Conservation (phyloP, 371 early-diverging fungal genomes). For the Apophysomyces variabilis region DNA sequence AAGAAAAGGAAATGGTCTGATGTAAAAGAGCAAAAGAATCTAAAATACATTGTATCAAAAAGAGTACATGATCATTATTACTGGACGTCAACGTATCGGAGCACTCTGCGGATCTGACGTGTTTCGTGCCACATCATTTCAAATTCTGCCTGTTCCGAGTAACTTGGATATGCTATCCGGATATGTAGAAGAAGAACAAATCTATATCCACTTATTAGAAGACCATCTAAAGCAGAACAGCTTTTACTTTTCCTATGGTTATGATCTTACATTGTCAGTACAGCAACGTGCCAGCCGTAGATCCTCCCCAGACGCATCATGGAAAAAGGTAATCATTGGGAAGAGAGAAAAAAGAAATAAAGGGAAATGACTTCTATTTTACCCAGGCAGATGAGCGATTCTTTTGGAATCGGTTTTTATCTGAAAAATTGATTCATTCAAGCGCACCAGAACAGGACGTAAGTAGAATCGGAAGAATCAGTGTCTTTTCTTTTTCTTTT, state of each 20-base stretch:
- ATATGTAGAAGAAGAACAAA: constrained; percentile 68
- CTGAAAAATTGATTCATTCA: constrained; percentile 60
- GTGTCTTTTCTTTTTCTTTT: not conserved
- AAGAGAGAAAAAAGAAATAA: not conserved
- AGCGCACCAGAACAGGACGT: constrained; percentile 39
- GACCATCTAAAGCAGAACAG: constrained; percentile 62
- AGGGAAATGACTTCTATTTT: not conserved
- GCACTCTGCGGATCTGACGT: constrained; percentile 65
- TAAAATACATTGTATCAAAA: constrained; percentile 50
- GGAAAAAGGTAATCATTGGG: constrained; percentile 37
- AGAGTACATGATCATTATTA: constrained; percentile 75
- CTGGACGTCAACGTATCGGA: constrained; percentile 73
- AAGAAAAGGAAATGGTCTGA: constrained; percentile 51
- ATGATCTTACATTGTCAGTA: constrained; percentile 79
- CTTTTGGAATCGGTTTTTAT: constrained; percentile 86
- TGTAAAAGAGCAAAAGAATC: constrained; percentile 30
- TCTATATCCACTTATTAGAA: constrained; percentile 72
- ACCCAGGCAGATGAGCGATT: constrained; percentile 81
- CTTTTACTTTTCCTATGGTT: constrained; percentile 86
- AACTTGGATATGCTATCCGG: constrained; percentile 39
- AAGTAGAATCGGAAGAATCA: constrained; percentile 14
- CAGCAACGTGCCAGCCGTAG: constrained; percentile 66
- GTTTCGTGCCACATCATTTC: constrained; percentile 74
- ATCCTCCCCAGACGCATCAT: constrained; percentile 14
- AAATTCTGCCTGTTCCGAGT: constrained; percentile 71